Evolutionary conservation across 257 asterid genomes (phyloP).

Genomic region (Nicotiana benthamiana): DNA sequence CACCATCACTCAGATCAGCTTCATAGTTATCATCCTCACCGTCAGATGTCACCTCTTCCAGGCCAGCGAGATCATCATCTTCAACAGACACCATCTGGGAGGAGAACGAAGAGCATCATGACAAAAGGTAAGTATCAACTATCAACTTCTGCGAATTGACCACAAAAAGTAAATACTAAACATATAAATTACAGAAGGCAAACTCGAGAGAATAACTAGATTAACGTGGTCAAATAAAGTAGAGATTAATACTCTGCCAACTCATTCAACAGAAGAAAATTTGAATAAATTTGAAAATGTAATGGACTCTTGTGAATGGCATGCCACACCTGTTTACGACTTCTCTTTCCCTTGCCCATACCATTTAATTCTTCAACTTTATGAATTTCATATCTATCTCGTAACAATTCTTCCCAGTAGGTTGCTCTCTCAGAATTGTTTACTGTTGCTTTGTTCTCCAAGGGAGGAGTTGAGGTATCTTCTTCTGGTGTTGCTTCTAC

Average conservation of each 20-base stretch:
- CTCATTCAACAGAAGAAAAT: slow-evolving; percentile 6
- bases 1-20: slow-evolving; percentile 87
- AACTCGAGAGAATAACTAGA: not conserved
- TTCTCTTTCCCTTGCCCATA: slow-evolving; percentile 98
- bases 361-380: slow-evolving; percentile 79
- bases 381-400: slow-evolving; percentile 81
- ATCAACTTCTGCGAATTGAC: not conserved
- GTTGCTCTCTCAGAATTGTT: slow-evolving; percentile 64
- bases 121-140: not conserved
- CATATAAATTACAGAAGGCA: not conserved
- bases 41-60: slow-evolving; percentile 93
- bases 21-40: slow-evolving; percentile 95
- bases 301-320: not conserved
- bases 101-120: slow-evolving; percentile 15
- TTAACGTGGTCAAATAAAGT: not conserved
- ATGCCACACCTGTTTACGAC: slow-evolving; percentile 70
- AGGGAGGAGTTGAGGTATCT: slow-evolving; percentile 49
- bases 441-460: slow-evolving; percentile 46
- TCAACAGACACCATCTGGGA: slow-evolving; percentile 92
- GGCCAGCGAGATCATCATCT: slow-evolving; percentile 96
- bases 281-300: not conserved
- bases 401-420: slow-evolving; percentile 90
- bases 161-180: not conserved
- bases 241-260: not conserved
- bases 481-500: slow-evolving; percentile 64